Percentiles rank a stretch among this genome's conserved stretches.
These are phyloP conservation scores for Suillus sp. DNA, from an alignment of 768 basidiomycete species.

Conservation along the genomic window DNA sequence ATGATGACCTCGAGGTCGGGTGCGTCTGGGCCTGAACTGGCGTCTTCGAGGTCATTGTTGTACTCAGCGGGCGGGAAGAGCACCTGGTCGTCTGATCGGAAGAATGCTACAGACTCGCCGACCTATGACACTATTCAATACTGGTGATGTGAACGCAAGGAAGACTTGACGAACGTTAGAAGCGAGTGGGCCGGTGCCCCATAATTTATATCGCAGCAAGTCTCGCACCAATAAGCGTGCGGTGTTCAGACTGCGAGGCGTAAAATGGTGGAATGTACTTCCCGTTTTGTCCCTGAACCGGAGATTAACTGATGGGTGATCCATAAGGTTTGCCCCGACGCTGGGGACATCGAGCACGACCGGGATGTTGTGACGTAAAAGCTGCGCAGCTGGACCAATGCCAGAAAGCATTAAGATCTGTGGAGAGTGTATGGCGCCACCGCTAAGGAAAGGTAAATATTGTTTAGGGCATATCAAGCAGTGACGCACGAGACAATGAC, in stretches of 20 bases:
- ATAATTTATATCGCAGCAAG: slow-evolving; percentile 44
- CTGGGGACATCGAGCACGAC: slow-evolving; percentile 65
- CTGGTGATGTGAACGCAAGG: not conserved
- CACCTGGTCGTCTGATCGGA: slow-evolving; percentile 33
- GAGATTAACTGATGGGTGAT: slow-evolving; percentile 61
- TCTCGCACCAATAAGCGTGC: slow-evolving; percentile 34
- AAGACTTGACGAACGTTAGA: slow-evolving; percentile 46
- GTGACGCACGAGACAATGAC: slow-evolving; percentile 59
- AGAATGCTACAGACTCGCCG: slow-evolving; percentile 34
- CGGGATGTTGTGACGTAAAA: slow-evolving; percentile 54
- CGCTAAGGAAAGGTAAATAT: slow-evolving; percentile 38
- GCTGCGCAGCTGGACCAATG: slow-evolving; percentile 64
- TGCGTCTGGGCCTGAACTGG: slow-evolving; percentile 31
- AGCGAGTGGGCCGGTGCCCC: slow-evolving; percentile 51
- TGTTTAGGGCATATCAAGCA: too few relatives aligned
- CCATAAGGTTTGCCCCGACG: slow-evolving; percentile 73
- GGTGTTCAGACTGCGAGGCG: slow-evolving; percentile 24
- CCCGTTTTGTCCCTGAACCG: slow-evolving; percentile 54
- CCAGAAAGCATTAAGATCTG: slow-evolving; percentile 76
- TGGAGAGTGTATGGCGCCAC: slow-evolving; percentile 65
- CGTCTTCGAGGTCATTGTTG: slow-evolving; percentile 28
- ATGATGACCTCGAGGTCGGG: slow-evolving; percentile 34
- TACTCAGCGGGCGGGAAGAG: slow-evolving; percentile 36
- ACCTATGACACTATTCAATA: slow-evolving; percentile 20
- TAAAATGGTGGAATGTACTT: slow-evolving; percentile 43